Percentiles rank a stretch among this genome's conserved stretches.
Evolutionary conservation across 2,329 filamentous ascomycete species (phyloP).

Genomic region (Davidsoniella eucalypti): DNA sequence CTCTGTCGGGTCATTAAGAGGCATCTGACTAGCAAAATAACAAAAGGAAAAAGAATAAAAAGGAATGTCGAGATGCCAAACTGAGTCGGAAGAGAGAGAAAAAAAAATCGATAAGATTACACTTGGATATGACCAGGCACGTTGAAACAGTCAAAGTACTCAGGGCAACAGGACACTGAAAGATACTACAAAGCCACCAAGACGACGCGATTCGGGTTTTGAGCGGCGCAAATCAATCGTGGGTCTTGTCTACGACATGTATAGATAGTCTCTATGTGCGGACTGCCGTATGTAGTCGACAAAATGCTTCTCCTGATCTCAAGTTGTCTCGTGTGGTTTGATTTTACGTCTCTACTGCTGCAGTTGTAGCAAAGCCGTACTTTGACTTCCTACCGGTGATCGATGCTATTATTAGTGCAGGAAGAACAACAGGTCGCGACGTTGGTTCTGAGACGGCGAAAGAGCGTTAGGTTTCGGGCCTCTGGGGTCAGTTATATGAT

Average conservation of each 20-base stretch:
- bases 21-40: background rate
- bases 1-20: too few relatives aligned
- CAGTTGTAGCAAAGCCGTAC: background rate
- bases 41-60: slow-evolving; percentile 3
- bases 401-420: background rate
- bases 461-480: background rate
- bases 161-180: background rate
- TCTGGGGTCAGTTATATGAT: background rate
- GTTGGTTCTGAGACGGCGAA: background rate
- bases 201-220: too few relatives aligned
- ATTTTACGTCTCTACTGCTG: background rate
- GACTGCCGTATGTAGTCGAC: too few relatives aligned
- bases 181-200: too few relatives aligned
- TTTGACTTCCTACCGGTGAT: background rate
- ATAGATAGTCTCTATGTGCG: too few relatives aligned
- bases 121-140: background rate
- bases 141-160: background rate
- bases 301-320: background rate
- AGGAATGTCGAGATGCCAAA: background rate
- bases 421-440: background rate
- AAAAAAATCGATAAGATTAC: slow-evolving; percentile 1
- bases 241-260: too few relatives aligned
- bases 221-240: too few relatives aligned
- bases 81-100: background rate
- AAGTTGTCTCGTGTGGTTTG: background rate